Conservation (phyloP, 2,329 filamentous ascomycete species). For the Capronia americana region DNA sequence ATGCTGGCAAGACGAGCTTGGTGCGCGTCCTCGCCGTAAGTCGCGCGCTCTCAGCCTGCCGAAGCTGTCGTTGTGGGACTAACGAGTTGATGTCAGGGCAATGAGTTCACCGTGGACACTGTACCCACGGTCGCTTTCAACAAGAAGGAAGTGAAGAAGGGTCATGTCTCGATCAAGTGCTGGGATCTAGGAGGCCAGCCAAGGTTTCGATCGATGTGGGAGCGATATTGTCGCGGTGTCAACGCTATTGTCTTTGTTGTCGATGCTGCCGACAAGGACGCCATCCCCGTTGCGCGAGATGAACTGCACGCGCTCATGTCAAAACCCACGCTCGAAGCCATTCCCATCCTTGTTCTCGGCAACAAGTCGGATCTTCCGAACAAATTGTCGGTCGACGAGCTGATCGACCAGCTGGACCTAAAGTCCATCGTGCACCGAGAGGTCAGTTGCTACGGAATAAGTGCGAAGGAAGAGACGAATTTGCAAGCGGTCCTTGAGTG, state of each 20-base stretch:
- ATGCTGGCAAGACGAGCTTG: constrained; percentile 96
- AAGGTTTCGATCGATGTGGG: constrained; percentile 98
- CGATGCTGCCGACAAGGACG: constrained; percentile 84
- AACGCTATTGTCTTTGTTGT: constrained; percentile 99
- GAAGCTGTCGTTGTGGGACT: background rate
- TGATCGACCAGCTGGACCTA: constrained; percentile 91
- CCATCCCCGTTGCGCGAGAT: constrained; percentile 84
- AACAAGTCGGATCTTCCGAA: constrained; percentile 97
- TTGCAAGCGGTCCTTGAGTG: constrained; percentile 95
- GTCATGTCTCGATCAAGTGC: constrained; percentile 97
- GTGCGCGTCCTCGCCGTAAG: constrained; percentile 93
- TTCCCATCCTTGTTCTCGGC: constrained; percentile 89
- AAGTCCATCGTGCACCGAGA: constrained; percentile 89
- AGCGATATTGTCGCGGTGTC: constrained; percentile 95
- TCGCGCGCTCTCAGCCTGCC: constrained; percentile 34
- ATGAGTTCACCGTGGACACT: constrained; percentile 99
- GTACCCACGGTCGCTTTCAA: constrained; percentile 99
- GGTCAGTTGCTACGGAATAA: constrained; percentile 98
- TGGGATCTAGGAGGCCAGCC: constrained; percentile 99
- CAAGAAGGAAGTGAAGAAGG: constrained; percentile 97
- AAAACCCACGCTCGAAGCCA: constrained; percentile 83
- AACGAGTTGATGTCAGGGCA: constrained; percentile 67
- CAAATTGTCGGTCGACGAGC: constrained; percentile 88
- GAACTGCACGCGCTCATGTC: constrained; percentile 89
- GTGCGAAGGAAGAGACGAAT: constrained; percentile 98